These are phyloP conservation scores for Rhododendron henanense DNA, from an alignment of 148 eudicot genomes.

Conservation along the genomic window DNA sequence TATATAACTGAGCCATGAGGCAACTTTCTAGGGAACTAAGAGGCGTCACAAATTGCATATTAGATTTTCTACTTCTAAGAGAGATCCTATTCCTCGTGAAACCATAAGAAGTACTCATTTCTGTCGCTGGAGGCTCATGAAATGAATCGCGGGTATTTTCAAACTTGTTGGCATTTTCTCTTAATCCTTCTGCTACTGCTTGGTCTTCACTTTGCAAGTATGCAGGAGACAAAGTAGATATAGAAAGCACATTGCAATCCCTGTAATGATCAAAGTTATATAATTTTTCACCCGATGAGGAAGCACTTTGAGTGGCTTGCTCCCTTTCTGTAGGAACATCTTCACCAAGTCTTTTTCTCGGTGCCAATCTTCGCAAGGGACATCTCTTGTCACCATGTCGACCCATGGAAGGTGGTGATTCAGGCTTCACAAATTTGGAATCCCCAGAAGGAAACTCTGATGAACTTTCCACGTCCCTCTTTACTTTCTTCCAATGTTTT, in stretches of 20 bases:
- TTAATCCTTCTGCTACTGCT: slow-evolving; percentile 21
- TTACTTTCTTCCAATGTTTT: slow-evolving; percentile 51
- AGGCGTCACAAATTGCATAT: slow-evolving; percentile 50
- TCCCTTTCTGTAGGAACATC: slow-evolving; percentile 24
- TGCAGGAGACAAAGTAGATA: slow-evolving; percentile 22
- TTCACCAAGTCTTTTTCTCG: slow-evolving; percentile 11
- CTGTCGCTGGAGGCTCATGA: slow-evolving; percentile 31
- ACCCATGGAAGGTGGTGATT: slow-evolving; percentile 25
- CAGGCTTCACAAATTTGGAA: slow-evolving; percentile 25
- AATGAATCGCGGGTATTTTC: slow-evolving; percentile 17
- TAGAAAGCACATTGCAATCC: slow-evolving; percentile 19
- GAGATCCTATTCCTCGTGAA: slow-evolving; percentile 32
- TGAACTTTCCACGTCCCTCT: slow-evolving; percentile 30
- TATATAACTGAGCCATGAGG: slow-evolving; percentile 73
- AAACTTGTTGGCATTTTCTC: slow-evolving; percentile 21
- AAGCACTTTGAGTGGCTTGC: slow-evolving; percentile 16
- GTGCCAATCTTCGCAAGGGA: slow-evolving; percentile 14
- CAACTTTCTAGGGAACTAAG: slow-evolving; percentile 79
- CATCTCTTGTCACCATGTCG: slow-evolving; percentile 25
- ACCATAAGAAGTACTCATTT: slow-evolving; percentile 32
- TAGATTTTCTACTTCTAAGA: slow-evolving; percentile 39
- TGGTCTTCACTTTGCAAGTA: slow-evolving; percentile 19
- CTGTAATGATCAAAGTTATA: background rate
- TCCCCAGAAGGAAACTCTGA: slow-evolving; percentile 27
- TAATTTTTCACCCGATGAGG: slow-evolving; percentile 20